Conservation (phyloP, 1,139 yeast species). For the Geotrichum phurueaensis region DNA sequence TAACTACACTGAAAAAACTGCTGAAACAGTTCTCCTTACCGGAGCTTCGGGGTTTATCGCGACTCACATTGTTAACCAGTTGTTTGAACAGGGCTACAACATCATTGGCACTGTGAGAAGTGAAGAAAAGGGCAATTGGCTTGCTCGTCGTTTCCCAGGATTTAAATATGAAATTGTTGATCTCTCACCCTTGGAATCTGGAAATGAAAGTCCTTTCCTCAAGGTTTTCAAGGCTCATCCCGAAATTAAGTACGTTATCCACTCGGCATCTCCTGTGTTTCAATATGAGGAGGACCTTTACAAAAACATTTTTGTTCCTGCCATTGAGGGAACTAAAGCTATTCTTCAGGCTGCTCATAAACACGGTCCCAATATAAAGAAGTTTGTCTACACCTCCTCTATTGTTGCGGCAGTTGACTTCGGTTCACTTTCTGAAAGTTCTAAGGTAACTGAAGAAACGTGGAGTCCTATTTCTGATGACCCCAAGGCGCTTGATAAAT, state of each 20-base stretch:
- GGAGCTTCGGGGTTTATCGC: conserved; percentile 53
- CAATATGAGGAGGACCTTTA: no score
- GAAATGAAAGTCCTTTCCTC: no score
- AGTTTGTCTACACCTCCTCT: no score
- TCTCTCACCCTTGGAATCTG: conserved; percentile 30
- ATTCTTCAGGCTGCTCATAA: no score
- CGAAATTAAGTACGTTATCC: no score
- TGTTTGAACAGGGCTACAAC: conserved; percentile 38
- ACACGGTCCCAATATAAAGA: no score
- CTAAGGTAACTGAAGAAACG: not conserved
- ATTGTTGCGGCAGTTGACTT: conserved; percentile 40
- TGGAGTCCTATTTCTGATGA: no score
- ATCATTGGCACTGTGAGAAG: conserved; percentile 59
- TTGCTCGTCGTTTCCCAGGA: conserved; percentile 28
- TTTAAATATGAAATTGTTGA: conserved; percentile 40
- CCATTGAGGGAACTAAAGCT: no score
- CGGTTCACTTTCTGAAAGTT: conserved; percentile 18
- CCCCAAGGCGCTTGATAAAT: conserved; percentile 15
- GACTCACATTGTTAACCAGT: conserved; percentile 39
- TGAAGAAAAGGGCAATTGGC: conserved; percentile 44
- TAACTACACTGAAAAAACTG: not conserved
- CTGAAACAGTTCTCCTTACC: conserved; percentile 39
- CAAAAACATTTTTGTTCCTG: no score
- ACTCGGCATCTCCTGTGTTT: no score
- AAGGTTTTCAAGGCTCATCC: no score